Percentiles rank a stretch among this genome's conserved stretches.
phyloP scores from a whole-genome alignment of 176 grass and related monocot species.

The Saccharum spontaneum region DNA sequence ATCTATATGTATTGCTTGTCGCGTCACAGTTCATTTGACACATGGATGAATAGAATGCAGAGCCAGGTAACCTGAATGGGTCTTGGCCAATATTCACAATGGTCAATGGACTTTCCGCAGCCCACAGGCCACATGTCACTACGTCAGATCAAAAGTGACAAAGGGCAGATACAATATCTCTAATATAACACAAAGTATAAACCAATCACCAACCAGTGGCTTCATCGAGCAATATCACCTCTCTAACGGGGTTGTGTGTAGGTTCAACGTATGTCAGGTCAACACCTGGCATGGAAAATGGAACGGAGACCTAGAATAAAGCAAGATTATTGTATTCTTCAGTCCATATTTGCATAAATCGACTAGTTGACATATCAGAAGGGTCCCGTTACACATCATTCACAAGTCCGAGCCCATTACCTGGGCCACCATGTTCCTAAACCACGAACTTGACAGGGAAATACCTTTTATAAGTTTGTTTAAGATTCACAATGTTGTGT shows the following conservation, averaged over 20 bases:
- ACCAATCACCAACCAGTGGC: not conserved
- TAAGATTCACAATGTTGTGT: slow-evolving; percentile 23
- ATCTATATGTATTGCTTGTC: not conserved
- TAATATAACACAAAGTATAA: not conserved
- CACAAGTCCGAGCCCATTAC: slow-evolving; percentile 30
- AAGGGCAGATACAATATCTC: slow-evolving; percentile 12
- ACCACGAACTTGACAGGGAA: slow-evolving; percentile 36
- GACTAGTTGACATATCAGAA: slow-evolving; percentile 48
- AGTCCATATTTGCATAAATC: slow-evolving; percentile 33
- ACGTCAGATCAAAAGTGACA: slow-evolving; percentile 20
- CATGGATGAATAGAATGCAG: not conserved
- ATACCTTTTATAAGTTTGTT: not conserved
- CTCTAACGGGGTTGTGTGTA: slow-evolving; percentile 40
- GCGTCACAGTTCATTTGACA: not conserved
- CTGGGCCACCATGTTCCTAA: slow-evolving; percentile 35
- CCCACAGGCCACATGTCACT: not conserved
- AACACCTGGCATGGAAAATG: not conserved
- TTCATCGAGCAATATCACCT: slow-evolving; percentile 29
- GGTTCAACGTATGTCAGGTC: slow-evolving; percentile 24
- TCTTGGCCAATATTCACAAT: not conserved
- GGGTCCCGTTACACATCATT: slow-evolving; percentile 31
- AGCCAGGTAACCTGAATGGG: not conserved
- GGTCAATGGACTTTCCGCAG: not conserved
- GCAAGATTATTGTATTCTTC: slow-evolving; percentile 11
- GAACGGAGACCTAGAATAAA: slow-evolving; percentile 3